phyloP scores from a whole-genome alignment of 768 basidiomycete species.

The Dictyophora rubrovolvata region DNA sequence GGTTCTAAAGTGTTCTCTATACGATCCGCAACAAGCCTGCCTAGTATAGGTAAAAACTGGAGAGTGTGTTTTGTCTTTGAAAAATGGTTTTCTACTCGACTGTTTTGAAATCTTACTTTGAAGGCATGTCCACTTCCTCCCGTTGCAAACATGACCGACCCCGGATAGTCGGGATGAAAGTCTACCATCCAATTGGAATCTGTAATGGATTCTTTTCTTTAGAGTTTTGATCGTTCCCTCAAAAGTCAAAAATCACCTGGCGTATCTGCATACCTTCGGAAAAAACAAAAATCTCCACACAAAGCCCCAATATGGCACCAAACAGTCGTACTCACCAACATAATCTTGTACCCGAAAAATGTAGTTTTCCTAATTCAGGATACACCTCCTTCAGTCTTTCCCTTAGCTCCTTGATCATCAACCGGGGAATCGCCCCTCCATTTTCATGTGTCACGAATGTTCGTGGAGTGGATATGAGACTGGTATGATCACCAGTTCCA shows the following conservation, averaged over 20 bases:
- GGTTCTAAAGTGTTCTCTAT: slow-evolving; percentile 55
- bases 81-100: not conserved
- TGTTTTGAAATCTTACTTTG: slow-evolving; percentile 42
- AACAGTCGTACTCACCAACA: slow-evolving; percentile 82
- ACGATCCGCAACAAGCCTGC: slow-evolving; percentile 61
- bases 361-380: slow-evolving; percentile 66
- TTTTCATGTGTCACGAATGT: slow-evolving; percentile 54
- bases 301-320: too few relatives aligned
- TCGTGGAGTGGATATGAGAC: slow-evolving; percentile 60
- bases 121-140: slow-evolving; percentile 83
- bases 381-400: slow-evolving; percentile 46
- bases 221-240: not conserved
- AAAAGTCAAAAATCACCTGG: slow-evolving; percentile 18
- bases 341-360: slow-evolving; percentile 63
- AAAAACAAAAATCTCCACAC: not conserved
- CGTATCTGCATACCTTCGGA: slow-evolving; percentile 77
- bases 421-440: slow-evolving; percentile 58
- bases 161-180: slow-evolving; percentile 43
- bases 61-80: not conserved
- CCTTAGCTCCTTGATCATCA: slow-evolving; percentile 41
- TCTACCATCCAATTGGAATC: slow-evolving; percentile 90
- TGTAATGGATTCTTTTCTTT: not conserved
- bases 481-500: slow-evolving; percentile 21
- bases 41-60: slow-evolving; percentile 83
- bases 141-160: slow-evolving; percentile 72